phyloP scores from a whole-genome alignment of 257 asterid species.

The Petunia secreta region DNA sequence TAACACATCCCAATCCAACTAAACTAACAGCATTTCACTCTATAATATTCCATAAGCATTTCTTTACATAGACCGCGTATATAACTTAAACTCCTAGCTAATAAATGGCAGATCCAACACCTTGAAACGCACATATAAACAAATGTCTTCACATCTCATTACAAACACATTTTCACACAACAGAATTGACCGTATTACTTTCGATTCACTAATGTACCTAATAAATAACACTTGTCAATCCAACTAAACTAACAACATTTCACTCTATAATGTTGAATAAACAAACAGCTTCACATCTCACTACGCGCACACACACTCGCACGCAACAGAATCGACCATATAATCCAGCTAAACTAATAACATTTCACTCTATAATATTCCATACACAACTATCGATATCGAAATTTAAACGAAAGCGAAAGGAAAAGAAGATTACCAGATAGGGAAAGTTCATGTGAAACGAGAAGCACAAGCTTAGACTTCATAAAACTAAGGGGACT shows the following conservation, averaged over 20 bases:
- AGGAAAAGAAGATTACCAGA: conserved; percentile 48
- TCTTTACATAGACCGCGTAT: no score
- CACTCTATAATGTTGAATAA: not conserved
- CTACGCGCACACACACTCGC: no score
- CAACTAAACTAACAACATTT: not conserved
- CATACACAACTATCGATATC: not conserved
- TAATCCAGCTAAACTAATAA: not conserved
- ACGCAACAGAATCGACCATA: no score
- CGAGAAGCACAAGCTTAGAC: conserved; percentile 65
- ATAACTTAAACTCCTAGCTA: not conserved
- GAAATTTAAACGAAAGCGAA: not conserved
- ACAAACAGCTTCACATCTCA: no score
- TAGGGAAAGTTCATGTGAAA: conserved; percentile 81
- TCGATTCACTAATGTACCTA: not conserved
- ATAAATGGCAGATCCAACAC: not conserved
- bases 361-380: not conserved
- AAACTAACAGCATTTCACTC: not conserved
- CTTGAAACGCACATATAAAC: not conserved
- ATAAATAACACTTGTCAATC: not conserved
- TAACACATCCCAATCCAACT: not conserved
- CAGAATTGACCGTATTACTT: not conserved
- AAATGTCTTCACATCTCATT: not conserved
- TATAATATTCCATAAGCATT: no score
- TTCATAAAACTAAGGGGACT: conserved; percentile 58
- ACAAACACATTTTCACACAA: not conserved